Evolutionary conservation across 257 asterid species (phyloP).

Genomic region (Petrea volubilis): DNA sequence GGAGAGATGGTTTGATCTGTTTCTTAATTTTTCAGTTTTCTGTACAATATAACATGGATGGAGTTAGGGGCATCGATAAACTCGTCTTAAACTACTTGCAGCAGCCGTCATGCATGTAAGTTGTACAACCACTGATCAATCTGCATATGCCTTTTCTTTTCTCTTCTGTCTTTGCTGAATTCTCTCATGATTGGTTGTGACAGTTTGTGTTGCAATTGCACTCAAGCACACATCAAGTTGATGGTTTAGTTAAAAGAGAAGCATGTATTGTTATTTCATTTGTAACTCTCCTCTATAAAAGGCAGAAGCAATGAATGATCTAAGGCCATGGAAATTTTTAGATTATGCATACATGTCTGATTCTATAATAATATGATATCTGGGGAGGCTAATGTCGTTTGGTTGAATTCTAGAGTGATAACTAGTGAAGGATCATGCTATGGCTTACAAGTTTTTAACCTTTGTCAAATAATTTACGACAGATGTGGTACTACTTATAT

Average conservation of each 20-base stretch:
- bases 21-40: constrained; percentile 44
- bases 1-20: constrained; percentile 7
- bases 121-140: constrained; percentile 20
- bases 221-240: background rate
- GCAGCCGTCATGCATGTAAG: constrained; percentile 73
- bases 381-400: background rate
- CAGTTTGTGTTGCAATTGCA: background rate
- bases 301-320: background rate
- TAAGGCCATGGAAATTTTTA: background rate
- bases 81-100: constrained; percentile 57
- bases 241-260: background rate
- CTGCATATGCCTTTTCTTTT: constrained; percentile 4
- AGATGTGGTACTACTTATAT: background rate
- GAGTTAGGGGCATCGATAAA: constrained; percentile 42
- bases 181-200: constrained; percentile 12
- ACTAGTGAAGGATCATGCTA: background rate
- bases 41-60: constrained; percentile 48
- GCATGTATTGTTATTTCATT: background rate
- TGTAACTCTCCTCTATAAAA: background rate
- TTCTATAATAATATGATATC: background rate
- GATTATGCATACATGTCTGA: background rate
- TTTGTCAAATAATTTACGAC: background rate
- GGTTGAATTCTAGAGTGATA: background rate
- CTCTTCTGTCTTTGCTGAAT: constrained; percentile 13
- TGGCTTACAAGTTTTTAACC: background rate